phyloP scores from a whole-genome alignment of 768 basidiomycete genomes.

The Leucogyrophana mollusca region DNA sequence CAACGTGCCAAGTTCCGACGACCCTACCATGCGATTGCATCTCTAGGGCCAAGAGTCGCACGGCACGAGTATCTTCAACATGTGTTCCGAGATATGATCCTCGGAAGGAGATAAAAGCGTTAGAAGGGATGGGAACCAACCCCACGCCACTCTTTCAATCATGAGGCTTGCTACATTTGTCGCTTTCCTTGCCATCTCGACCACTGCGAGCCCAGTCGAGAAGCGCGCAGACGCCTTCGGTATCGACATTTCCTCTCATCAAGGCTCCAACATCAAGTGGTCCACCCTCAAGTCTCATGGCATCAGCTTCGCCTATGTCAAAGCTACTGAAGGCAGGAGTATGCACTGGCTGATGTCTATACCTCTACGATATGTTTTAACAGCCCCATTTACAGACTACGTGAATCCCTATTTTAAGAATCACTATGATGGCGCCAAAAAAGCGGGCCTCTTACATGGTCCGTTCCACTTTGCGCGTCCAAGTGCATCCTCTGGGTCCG shows the following conservation, averaged over 20 bases:
- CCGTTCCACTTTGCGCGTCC: conserved; percentile 37
- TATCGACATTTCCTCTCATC: conserved; percentile 50
- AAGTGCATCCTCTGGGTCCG: conserved; percentile 27
- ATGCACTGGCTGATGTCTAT: conserved; percentile 10
- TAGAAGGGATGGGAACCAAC: too few relatives aligned
- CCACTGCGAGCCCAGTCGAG: conserved; percentile 8
- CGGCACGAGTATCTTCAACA: too few relatives aligned
- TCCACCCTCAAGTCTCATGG: conserved; percentile 46
- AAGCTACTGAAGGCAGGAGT: conserved; percentile 58
- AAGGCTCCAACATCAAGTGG: conserved; percentile 45
- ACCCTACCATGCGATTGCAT: too few relatives aligned
- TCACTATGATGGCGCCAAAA: conserved; percentile 35
- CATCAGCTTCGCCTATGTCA: conserved; percentile 53
- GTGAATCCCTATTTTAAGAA: conserved; percentile 37
- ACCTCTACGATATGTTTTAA: background rate
- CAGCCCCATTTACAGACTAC: conserved; percentile 19
- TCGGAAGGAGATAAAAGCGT: too few relatives aligned
- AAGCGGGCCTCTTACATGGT: conserved; percentile 31
- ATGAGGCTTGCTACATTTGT: conserved; percentile 1
- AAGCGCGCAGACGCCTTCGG: conserved; percentile 41
- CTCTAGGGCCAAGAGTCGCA: too few relatives aligned
- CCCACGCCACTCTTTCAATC: background rate
- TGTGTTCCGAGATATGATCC: too few relatives aligned
- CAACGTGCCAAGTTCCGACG: too few relatives aligned
- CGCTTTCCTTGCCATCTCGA: conserved; percentile 1